These are phyloP conservation scores for Helenozyma rhizophorensis DNA, from an alignment of 805 yeast genomes.

Conservation along the genomic window DNA sequence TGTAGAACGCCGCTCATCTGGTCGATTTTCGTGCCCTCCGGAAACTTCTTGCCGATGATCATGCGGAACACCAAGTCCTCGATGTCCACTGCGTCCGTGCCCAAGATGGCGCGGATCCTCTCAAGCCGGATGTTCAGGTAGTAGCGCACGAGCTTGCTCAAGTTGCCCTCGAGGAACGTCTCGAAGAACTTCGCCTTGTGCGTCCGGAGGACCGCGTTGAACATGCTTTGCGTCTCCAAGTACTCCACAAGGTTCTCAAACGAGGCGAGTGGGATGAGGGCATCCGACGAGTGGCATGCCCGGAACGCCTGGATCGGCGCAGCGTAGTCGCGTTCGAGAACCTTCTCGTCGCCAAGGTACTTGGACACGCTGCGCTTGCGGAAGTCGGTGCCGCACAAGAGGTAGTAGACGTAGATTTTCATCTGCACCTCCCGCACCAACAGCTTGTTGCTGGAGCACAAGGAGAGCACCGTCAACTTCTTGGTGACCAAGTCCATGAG, in stretches of 20 bases:
- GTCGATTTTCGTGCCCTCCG: slow-evolving; percentile 27
- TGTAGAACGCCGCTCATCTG: slow-evolving; percentile 23
- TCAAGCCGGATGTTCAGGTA: slow-evolving; percentile 22
- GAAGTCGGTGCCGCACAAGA: slow-evolving; percentile 33
- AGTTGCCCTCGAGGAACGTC: slow-evolving; percentile 29
- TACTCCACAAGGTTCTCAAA: slow-evolving; percentile 14
- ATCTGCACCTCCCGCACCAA: slow-evolving; percentile 9
- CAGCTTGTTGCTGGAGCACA: background rate
- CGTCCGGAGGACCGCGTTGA: slow-evolving; percentile 1
- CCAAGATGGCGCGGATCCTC: slow-evolving; percentile 19
- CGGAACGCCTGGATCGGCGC: slow-evolving; percentile 7
- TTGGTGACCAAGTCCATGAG: slow-evolving; percentile 29
- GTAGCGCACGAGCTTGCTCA: slow-evolving; percentile 26
- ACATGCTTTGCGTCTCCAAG: slow-evolving; percentile 1
- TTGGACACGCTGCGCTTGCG: slow-evolving; percentile 23
- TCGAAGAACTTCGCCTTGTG: slow-evolving; percentile 11
- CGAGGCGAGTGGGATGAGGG: slow-evolving; percentile 12
- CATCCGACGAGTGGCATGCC: slow-evolving; percentile 4
- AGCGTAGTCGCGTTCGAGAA: background rate
- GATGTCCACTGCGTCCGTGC: slow-evolving; percentile 12
- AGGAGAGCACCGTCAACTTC: slow-evolving; percentile 18
- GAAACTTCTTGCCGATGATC: slow-evolving; percentile 32
- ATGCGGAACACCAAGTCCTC: slow-evolving; percentile 29
- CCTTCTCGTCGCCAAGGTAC: slow-evolving; percentile 13
- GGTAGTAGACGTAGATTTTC: slow-evolving; percentile 27